These are phyloP conservation scores for Borovskyia barvae DNA, from an alignment of 208 protist genomes.

Conservation along the genomic window DNA sequence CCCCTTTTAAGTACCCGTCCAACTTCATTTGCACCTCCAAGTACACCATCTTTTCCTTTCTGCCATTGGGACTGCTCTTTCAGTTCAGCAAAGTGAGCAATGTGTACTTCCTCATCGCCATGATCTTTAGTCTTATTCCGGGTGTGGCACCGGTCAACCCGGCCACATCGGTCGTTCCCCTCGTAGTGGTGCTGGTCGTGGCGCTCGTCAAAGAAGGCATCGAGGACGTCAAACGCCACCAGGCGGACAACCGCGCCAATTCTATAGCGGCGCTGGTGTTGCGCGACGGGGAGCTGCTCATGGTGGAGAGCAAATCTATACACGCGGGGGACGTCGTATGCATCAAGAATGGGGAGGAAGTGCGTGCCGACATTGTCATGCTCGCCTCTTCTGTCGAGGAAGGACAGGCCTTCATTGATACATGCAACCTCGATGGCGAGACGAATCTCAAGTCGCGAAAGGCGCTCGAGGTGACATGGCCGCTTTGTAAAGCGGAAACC, in stretches of 20 bases:
- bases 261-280: constrained; percentile 58
- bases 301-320: constrained; percentile 62
- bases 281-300: constrained; percentile 39
- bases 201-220: constrained; percentile 89
- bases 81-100: constrained; percentile 94
- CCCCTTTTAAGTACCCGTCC: constrained; percentile 54
- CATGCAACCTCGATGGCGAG: constrained; percentile 91
- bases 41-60: constrained; percentile 91
- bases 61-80: constrained; percentile 92
- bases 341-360: constrained; percentile 75
- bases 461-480: constrained; percentile 66
- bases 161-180: constrained; percentile 83
- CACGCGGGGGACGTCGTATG: constrained; percentile 78
- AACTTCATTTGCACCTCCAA: constrained; percentile 94
- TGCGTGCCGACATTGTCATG: constrained; percentile 88
- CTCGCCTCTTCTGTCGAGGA: constrained; percentile 71
- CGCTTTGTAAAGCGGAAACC: constrained; percentile 36
- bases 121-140: constrained; percentile 91
- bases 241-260: constrained; percentile 80
- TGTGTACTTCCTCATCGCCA: constrained; percentile 94
- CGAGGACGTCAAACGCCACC: constrained; percentile 86
- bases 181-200: constrained; percentile 89
- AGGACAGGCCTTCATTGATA: constrained; percentile 90
- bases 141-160: constrained; percentile 89
- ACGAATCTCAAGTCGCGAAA: constrained; percentile 83